These are phyloP conservation scores for Aspergillus carbonarius DNA, from an alignment of 2,329 filamentous ascomycete species.

Conservation along the genomic window DNA sequence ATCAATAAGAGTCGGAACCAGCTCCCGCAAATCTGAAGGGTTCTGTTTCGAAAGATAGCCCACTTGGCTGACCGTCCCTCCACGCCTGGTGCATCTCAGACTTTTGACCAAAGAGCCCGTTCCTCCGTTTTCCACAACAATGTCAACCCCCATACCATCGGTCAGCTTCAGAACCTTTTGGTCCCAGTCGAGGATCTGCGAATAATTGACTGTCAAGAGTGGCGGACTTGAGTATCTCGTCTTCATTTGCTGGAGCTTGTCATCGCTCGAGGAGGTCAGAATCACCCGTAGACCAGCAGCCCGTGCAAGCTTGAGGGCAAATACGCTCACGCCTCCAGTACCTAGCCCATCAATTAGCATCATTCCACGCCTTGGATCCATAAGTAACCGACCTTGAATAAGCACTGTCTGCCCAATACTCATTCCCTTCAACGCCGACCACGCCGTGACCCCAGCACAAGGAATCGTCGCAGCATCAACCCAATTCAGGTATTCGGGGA, in stretches of 20 bases:
- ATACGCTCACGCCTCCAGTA: slow-evolving; percentile 38
- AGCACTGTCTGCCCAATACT: slow-evolving; percentile 43
- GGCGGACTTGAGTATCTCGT: slow-evolving; percentile 22
- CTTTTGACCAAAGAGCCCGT: slow-evolving; percentile 39
- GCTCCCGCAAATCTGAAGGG: slow-evolving; percentile 31
- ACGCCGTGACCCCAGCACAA: slow-evolving; percentile 49
- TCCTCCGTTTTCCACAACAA: slow-evolving; percentile 44
- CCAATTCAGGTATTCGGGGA: slow-evolving; percentile 42
- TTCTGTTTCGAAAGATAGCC: slow-evolving; percentile 41
- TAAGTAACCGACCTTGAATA: slow-evolving; percentile 40
- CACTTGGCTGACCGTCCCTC: slow-evolving; percentile 46
- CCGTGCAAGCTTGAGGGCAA: slow-evolving; percentile 37
- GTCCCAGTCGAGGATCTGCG: slow-evolving; percentile 30
- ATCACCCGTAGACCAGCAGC: slow-evolving; percentile 37
- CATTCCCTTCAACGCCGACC: slow-evolving; percentile 44
- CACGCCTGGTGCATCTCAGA: slow-evolving; percentile 42
- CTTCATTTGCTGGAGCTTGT: slow-evolving; percentile 32
- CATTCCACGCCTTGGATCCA: too few species aligned
- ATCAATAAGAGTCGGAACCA: slow-evolving; percentile 41
- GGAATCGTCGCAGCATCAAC: slow-evolving; percentile 39
- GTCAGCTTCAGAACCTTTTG: slow-evolving; percentile 36
- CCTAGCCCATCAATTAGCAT: slow-evolving; percentile 18
- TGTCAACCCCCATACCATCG: slow-evolving; percentile 34
- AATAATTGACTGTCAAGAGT: slow-evolving; percentile 36
- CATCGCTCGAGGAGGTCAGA: slow-evolving; percentile 39